Conservation (phyloP, 768 basidiomycete genomes). For the Boletus pseudopeckii region DNA sequence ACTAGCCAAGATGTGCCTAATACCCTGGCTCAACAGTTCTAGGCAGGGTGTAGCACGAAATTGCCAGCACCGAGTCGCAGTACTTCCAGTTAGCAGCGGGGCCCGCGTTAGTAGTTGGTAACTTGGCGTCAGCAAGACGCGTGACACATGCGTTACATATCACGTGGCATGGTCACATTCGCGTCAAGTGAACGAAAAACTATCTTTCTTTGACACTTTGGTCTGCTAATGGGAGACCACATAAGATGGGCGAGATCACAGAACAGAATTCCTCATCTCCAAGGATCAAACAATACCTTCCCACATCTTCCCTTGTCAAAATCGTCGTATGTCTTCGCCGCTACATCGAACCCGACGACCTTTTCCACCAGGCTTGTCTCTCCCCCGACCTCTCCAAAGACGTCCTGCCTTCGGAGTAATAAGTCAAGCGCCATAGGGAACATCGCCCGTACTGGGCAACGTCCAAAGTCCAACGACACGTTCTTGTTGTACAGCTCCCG, state of each 20-base stretch:
- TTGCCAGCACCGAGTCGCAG: not conserved
- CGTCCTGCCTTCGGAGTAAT: conserved; percentile 64
- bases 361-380: conserved; percentile 62
- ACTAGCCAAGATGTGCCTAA: not conserved
- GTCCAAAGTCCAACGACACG: conserved; percentile 75
- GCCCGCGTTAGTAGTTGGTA: too few species aligned
- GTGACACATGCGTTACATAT: conserved; percentile 17
- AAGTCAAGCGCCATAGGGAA: conserved; percentile 69
- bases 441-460: conserved; percentile 77
- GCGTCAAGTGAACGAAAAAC: not conserved
- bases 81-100: not conserved
- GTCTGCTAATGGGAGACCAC: not conserved
- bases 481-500: conserved; percentile 70
- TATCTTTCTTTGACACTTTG: too few species aligned
- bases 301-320: conserved; percentile 75
- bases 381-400: conserved; percentile 69
- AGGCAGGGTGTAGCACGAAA: not conserved
- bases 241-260: not conserved
- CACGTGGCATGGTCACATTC: conserved; percentile 24
- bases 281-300: conserved; percentile 76
- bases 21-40: not conserved
- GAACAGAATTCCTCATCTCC: conserved; percentile 37
- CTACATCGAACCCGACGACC: conserved; percentile 58
- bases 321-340: conserved; percentile 54
- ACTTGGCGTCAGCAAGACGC: not conserved